These are phyloP conservation scores for Boletus rubropictus DNA, from an alignment of 768 basidiomycete species.

Conservation along the genomic window DNA sequence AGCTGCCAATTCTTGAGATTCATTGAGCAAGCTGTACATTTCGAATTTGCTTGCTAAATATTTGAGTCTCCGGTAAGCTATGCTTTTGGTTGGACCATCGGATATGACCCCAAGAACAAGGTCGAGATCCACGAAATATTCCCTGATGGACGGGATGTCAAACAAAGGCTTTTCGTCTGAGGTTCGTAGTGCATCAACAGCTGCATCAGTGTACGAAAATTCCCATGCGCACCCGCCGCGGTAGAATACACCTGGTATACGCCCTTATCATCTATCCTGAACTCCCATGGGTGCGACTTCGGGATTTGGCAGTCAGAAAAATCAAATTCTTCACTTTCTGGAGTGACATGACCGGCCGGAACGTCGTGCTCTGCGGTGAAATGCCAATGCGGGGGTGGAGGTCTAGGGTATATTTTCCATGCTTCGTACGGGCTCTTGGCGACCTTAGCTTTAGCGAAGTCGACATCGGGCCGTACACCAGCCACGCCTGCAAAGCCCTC, in stretches of 20 bases:
- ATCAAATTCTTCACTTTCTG: constrained; percentile 49
- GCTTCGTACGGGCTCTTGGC: constrained; percentile 38
- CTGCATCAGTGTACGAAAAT: background rate
- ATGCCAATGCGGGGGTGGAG: constrained; percentile 96
- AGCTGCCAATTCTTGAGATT: constrained; percentile 88
- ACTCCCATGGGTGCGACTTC: constrained; percentile 54
- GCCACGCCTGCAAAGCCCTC: constrained; percentile 57
- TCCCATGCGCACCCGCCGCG: constrained; percentile 5
- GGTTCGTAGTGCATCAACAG: constrained; percentile 7
- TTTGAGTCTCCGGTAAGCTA: constrained; percentile 86
- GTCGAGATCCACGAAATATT: constrained; percentile 96
- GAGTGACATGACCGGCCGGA: constrained; percentile 32
- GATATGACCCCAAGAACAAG: constrained; percentile 85
- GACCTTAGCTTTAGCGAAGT: constrained; percentile 26
- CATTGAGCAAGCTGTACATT: constrained; percentile 88
- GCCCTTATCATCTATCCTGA: constrained; percentile 78
- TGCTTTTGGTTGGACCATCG: constrained; percentile 94
- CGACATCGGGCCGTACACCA: constrained; percentile 60
- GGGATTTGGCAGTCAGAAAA: constrained; percentile 76
- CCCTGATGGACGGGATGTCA: constrained; percentile 77
- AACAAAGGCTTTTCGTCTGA: constrained; percentile 55
- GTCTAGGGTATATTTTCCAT: constrained; percentile 90
- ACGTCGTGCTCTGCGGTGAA: constrained; percentile 54
- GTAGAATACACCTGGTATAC: constrained; percentile 79
- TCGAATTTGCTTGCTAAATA: constrained; percentile 92